Conservation (phyloP, 208 protist genomes). For the Trichomonas vaginalis region DNA sequence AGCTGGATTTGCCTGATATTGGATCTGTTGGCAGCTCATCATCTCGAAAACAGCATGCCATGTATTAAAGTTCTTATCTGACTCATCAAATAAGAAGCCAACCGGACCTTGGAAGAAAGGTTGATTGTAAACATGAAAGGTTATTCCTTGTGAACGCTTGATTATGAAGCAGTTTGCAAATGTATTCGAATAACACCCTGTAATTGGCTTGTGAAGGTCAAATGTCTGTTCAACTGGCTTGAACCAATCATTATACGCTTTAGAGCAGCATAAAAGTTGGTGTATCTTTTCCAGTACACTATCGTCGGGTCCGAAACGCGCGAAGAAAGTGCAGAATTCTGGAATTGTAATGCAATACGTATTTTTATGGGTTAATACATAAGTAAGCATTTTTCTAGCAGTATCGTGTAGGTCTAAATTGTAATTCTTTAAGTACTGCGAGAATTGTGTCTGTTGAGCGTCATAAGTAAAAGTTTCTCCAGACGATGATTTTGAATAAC, state of each 20-base stretch:
- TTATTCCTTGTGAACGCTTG: neutral
- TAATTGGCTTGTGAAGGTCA: neutral
- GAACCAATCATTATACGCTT: neutral
- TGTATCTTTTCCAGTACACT: neutral
- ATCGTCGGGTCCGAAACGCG: neutral
- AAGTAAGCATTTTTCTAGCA: neutral
- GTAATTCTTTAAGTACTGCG: neutral
- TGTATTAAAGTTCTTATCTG: neutral
- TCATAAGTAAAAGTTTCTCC: neutral
- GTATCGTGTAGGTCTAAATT: neutral
- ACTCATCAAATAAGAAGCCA: neutral
- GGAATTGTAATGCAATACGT: neutral
- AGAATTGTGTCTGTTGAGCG: neutral
- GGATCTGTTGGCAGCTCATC: no score
- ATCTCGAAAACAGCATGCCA: neutral
- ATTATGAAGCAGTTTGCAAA: constrained; percentile 12
- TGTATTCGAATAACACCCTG: neutral
- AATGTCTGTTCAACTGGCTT: neutral
- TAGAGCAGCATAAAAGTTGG: neutral
- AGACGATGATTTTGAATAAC: neutral
- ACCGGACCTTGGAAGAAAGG: no score
- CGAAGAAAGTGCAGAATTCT: neutral
- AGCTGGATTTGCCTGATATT: no score
- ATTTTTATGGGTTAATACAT: neutral
- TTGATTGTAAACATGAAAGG: neutral